A percentile compares a stretch with the other conserved stretches of the same genome.
Conservation (phyloP, 345 rosid species). For the Eutrema yunnanense region DNA sequence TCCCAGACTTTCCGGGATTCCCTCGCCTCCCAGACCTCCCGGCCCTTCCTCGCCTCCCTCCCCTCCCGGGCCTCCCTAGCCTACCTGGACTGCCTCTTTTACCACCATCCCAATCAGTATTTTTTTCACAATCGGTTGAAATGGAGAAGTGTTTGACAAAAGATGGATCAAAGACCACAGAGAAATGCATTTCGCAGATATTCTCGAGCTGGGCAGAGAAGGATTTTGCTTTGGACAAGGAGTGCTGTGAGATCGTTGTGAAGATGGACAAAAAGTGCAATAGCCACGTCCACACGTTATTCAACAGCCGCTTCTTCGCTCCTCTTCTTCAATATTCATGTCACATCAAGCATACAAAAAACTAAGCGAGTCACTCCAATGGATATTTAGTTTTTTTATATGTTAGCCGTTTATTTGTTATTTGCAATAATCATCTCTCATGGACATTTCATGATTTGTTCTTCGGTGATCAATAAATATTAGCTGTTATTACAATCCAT, state of each 20-base stretch:
- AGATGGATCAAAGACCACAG: background rate
- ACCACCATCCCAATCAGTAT: background rate
- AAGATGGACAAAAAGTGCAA: background rate
- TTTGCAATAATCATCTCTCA: background rate
- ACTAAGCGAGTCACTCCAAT: background rate
- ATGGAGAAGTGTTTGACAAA: background rate
- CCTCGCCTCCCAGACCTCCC: background rate
- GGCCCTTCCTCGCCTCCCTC: background rate
- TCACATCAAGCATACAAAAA: background rate
- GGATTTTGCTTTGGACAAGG: background rate
- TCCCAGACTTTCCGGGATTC: background rate
- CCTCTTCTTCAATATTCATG: conserved; percentile 10
- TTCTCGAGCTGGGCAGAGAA: background rate
- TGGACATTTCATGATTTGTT: background rate
- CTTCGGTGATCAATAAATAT: background rate
- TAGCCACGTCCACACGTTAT: background rate
- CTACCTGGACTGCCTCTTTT: background rate
- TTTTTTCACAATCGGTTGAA: background rate
- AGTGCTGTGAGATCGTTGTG: background rate
- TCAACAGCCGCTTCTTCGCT: background rate
- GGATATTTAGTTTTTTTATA: background rate
- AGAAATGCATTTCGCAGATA: background rate
- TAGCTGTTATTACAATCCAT: background rate
- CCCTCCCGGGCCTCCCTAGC: background rate
- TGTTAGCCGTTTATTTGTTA: background rate